Conservation (phyloP, 2,329 filamentous ascomycete genomes). For the Aureobasidium zeae region DNA sequence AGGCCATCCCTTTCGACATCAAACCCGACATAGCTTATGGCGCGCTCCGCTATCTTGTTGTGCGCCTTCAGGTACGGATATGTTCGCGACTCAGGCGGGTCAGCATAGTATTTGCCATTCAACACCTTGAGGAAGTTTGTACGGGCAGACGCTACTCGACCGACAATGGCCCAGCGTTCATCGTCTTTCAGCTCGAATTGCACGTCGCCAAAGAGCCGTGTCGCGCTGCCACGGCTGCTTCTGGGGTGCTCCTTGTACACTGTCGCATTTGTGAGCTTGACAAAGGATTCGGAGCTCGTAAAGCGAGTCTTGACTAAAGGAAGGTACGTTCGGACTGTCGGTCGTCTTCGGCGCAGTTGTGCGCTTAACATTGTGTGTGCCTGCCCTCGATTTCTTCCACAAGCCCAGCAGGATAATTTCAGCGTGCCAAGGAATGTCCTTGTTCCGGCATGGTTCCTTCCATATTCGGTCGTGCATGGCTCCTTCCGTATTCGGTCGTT, state of each 20-base stretch:
- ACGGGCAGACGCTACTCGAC: slow-evolving; percentile 67
- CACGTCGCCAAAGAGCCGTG: slow-evolving; percentile 62
- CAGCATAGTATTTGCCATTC: slow-evolving; percentile 62
- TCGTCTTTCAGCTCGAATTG: slow-evolving; percentile 50
- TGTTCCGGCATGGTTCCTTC: too few relatives aligned
- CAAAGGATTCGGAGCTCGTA: slow-evolving; percentile 23
- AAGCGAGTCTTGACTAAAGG: too few relatives aligned
- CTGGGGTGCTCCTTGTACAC: slow-evolving; percentile 70
- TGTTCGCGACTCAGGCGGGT: slow-evolving; percentile 64
- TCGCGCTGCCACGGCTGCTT: slow-evolving; percentile 47
- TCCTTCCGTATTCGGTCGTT: too few relatives aligned
- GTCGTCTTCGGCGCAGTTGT: slow-evolving; percentile 4
- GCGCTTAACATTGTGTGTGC: slow-evolving; percentile 10
- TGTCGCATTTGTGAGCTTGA: slow-evolving; percentile 67
- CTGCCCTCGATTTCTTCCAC: neutral
- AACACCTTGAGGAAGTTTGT: slow-evolving; percentile 76
- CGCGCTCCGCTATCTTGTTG: slow-evolving; percentile 52
- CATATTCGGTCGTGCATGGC: too few relatives aligned
- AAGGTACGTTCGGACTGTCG: neutral
- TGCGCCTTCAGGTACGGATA: slow-evolving; percentile 63
- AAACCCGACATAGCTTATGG: slow-evolving; percentile 87
- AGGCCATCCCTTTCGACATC: slow-evolving; percentile 58
- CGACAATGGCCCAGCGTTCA: slow-evolving; percentile 67
- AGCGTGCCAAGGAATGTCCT: slow-evolving; percentile 6
- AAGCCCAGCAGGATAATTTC: neutral